Evolutionary conservation across 352 stramenopile genomes (phyloP).

Genomic region (Phytophthora pseudosyringae): DNA sequence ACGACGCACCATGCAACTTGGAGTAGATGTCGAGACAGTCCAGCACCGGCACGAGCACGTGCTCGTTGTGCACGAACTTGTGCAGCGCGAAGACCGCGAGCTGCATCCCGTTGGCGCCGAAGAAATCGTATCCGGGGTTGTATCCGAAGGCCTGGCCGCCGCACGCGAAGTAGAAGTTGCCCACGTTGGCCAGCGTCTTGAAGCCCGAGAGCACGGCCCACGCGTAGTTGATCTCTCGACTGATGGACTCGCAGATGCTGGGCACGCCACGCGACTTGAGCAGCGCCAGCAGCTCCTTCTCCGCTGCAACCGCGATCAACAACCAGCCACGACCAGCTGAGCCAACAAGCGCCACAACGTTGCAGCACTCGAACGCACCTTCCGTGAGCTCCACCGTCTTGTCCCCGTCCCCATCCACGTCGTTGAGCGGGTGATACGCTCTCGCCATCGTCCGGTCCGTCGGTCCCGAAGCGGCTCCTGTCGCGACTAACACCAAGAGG

Average conservation of each 20-base stretch:
- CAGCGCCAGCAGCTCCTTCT: constrained; percentile 68
- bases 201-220: constrained; percentile 78
- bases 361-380: constrained; percentile 28
- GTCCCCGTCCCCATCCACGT: constrained; percentile 3
- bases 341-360: not conserved
- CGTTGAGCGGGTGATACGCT: constrained; percentile 42
- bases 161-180: constrained; percentile 84
- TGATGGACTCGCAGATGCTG: constrained; percentile 77
- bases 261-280: constrained; percentile 67
- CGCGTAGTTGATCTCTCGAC: constrained; percentile 78
- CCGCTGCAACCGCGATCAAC: constrained; percentile 41
- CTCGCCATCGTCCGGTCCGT: constrained; percentile 25
- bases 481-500: constrained; percentile 13
- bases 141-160: constrained; percentile 68
- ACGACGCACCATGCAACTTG: constrained; percentile 64
- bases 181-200: constrained; percentile 67
- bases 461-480: constrained; percentile 10
- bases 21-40: constrained; percentile 75
- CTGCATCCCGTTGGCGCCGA: constrained; percentile 65
- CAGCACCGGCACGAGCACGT: constrained; percentile 66
- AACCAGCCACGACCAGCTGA: constrained; percentile 1
- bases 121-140: constrained; percentile 74
- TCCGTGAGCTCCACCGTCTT: constrained; percentile 43
- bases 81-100: constrained; percentile 72
- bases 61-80: constrained; percentile 80